Evolutionary conservation across 441 rosid genomes (phyloP).

Genomic region (Bocquillonia castaneifolia): DNA sequence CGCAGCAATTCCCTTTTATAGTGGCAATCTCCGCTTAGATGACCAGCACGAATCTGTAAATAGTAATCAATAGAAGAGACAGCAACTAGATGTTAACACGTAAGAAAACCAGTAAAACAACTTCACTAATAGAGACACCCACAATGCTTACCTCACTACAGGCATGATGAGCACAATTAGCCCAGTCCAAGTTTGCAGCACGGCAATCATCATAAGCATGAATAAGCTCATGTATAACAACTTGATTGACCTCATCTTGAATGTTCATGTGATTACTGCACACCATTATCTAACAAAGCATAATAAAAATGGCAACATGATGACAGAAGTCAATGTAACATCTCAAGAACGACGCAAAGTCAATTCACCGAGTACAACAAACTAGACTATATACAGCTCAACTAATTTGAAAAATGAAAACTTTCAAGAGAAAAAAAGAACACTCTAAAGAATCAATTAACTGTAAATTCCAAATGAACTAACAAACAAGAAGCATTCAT

Average conservation of each 20-base stretch:
- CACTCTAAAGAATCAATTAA: too few relatives aligned
- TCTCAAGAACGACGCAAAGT: neutral
- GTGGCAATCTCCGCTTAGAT: constrained; percentile 93
- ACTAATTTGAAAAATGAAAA: neutral
- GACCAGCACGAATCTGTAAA: constrained; percentile 77
- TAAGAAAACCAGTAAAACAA: neutral
- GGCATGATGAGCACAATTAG: constrained; percentile 92
- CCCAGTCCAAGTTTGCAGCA: constrained; percentile 79
- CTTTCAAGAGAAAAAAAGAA: neutral
- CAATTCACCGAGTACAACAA: neutral
- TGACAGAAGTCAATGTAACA: neutral
- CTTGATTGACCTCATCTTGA: constrained; percentile 87
- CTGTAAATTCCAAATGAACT: too few relatives aligned
- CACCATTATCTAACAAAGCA: constrained; percentile 49
- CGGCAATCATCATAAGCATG: constrained; percentile 91
- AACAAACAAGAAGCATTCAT: neutral
- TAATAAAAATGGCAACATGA: neutral
- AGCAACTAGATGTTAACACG: neutral
- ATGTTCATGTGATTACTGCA: constrained; percentile 64
- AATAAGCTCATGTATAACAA: constrained; percentile 75
- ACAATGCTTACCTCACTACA: constrained; percentile 65
- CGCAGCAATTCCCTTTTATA: constrained; percentile 77
- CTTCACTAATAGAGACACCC: constrained; percentile 2
- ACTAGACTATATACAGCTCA: neutral
- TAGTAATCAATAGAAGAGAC: neutral